A percentile compares a stretch with the other conserved stretches of the same genome.
These are phyloP conservation scores for sweet orange (Citrus sinensis) DNA, from an alignment of 345 rosid species.

Conservation along the genomic window DNA sequence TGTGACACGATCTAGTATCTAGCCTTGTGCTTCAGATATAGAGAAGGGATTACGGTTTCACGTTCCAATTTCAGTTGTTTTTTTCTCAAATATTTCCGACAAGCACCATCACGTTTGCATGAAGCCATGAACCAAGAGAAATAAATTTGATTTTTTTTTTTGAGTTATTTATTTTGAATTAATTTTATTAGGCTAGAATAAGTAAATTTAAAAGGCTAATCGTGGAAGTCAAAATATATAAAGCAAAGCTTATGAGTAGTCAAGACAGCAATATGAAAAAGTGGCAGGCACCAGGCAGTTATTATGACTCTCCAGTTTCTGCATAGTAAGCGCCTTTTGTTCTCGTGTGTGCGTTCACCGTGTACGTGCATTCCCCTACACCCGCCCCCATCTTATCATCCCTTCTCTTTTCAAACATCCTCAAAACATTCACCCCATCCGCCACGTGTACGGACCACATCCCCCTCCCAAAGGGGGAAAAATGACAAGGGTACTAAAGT, in stretches of 20 bases:
- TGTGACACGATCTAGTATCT: too few relatives aligned
- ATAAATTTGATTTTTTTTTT: too few relatives aligned
- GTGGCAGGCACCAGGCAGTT: conserved; percentile 13
- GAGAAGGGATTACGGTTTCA: too few relatives aligned
- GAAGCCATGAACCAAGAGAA: too few relatives aligned
- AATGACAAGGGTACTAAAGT: conserved; percentile 5
- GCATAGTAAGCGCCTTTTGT: neutral
- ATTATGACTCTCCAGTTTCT: conserved; percentile 17
- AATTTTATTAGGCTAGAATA: too few relatives aligned
- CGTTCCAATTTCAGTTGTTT: too few relatives aligned
- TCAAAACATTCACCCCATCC: neutral
- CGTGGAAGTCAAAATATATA: too few relatives aligned
- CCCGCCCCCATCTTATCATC: neutral
- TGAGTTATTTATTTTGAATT: too few relatives aligned
- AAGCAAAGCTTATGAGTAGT: conserved; percentile 20
- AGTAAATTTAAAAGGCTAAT: too few relatives aligned
- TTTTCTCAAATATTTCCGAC: too few relatives aligned
- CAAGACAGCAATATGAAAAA: conserved; percentile 25
- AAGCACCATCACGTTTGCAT: too few relatives aligned
- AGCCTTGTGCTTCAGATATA: too few relatives aligned
- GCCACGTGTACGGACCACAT: conserved; percentile 35
- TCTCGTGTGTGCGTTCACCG: neutral
- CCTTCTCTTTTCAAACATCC: neutral
- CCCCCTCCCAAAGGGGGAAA: neutral
- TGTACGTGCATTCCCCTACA: neutral